These are phyloP conservation scores for Byssochlamys sp. DNA, from an alignment of 2,329 filamentous ascomycete genomes.

Conservation along the genomic window DNA sequence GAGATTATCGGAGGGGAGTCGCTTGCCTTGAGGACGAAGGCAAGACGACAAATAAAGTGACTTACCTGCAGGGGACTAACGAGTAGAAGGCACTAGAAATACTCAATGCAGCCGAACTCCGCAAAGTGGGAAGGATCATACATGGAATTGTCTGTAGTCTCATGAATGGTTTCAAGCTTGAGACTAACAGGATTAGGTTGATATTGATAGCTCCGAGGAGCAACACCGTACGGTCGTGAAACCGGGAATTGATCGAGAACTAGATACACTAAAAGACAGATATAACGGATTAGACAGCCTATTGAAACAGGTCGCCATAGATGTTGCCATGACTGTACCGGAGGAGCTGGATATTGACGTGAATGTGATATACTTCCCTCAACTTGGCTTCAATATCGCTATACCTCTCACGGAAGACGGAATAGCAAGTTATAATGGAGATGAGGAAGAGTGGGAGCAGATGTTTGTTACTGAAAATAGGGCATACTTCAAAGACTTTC, in stretches of 20 bases:
- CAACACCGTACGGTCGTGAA: constrained; percentile 64
- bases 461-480: constrained; percentile 63
- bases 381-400: constrained; percentile 79
- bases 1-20: constrained; percentile 47
- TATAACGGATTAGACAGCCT: constrained; percentile 71
- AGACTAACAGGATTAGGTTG: constrained; percentile 43
- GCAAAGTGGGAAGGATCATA: constrained; percentile 60
- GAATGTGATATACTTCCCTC: constrained; percentile 83
- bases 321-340: constrained; percentile 56
- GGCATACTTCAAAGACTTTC: constrained; percentile 76
- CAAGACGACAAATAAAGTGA: constrained; percentile 15
- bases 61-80: neutral
- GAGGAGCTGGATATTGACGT: constrained; percentile 44
- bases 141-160: constrained; percentile 46
- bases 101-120: constrained; percentile 51
- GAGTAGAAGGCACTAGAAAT: constrained; percentile 45
- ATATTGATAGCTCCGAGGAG: constrained; percentile 67
- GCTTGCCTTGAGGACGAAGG: constrained; percentile 47
- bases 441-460: constrained; percentile 61
- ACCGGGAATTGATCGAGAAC: constrained; percentile 58
- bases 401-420: constrained; percentile 56
- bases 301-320: constrained; percentile 56
- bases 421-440: constrained; percentile 54
- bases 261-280: constrained; percentile 67
- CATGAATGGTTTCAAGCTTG: neutral